These are phyloP conservation scores for Brassica balearica DNA, from an alignment of 441 rosid genomes.

Conservation along the genomic window DNA sequence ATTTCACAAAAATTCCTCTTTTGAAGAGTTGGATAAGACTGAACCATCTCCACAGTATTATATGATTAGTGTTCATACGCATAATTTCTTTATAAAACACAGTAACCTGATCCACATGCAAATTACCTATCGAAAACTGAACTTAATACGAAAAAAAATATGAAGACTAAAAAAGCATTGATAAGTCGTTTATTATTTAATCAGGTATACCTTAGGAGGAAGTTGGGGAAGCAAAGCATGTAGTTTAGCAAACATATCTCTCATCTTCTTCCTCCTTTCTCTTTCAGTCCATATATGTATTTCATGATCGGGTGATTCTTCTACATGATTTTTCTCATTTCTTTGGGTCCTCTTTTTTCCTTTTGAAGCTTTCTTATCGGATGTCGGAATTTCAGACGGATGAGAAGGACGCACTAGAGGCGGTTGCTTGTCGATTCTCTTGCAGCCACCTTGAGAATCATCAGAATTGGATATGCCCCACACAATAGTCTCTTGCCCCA, in stretches of 20 bases:
- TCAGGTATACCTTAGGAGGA: constrained; percentile 69
- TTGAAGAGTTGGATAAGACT: not conserved
- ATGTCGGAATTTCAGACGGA: not conserved
- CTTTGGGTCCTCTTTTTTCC: constrained; percentile 20
- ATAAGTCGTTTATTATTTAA: not conserved
- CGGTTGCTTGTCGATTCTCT: constrained; percentile 29
- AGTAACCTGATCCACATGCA: not conserved
- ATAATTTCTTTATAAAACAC: not conserved
- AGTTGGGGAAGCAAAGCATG: constrained; percentile 87
- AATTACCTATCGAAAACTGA: not conserved
- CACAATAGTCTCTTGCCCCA: constrained; percentile 48
- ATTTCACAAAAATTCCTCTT: constrained; percentile 1
- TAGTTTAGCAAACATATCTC: constrained; percentile 73
- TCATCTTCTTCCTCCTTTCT: constrained; percentile 92
- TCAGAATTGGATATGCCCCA: constrained; percentile 55
- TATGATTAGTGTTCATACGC: not conserved
- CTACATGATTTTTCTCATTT: constrained; percentile 33
- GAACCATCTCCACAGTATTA: not conserved
- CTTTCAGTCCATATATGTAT: constrained; percentile 82
- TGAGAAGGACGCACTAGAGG: constrained; percentile 6
- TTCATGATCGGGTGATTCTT: constrained; percentile 59
- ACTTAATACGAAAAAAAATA: not conserved
- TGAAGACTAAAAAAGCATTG: not conserved
- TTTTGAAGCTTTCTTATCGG: not conserved
- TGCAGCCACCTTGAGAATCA: constrained; percentile 34